Conservation (phyloP, 2,329 filamentous ascomycete species). For the Basipetospora chlamydospora region DNA sequence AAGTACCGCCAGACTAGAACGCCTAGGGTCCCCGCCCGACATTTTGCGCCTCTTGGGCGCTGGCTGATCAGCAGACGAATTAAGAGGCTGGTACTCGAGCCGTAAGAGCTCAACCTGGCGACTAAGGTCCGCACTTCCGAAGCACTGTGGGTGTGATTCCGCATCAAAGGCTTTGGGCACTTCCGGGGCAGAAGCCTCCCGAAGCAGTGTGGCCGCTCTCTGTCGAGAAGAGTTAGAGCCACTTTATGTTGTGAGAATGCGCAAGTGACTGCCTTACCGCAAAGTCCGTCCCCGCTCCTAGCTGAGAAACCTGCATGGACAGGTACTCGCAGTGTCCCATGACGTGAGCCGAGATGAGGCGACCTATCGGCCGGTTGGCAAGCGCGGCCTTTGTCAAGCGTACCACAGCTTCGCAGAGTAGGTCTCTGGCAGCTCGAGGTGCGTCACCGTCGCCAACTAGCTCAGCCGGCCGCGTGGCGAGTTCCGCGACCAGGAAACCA, state of each 20-base stretch:
- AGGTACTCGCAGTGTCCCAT: constrained; percentile 19
- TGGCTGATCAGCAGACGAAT: constrained; percentile 9
- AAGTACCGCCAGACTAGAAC: constrained; percentile 9
- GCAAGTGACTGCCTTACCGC: too few species aligned
- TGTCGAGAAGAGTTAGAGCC: too few species aligned
- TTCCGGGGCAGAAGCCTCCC: constrained; percentile 10
- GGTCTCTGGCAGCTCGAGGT: constrained; percentile 16
- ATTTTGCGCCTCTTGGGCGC: constrained; percentile 18
- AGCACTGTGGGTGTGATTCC: constrained; percentile 3
- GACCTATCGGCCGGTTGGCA: constrained; percentile 18
- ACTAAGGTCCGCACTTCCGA: constrained; percentile 14
- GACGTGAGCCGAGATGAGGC: constrained; percentile 27
- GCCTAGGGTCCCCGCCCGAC: constrained; percentile 3
- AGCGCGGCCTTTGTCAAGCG: constrained; percentile 22
- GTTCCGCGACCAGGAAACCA: constrained; percentile 23
- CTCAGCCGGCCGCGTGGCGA: constrained; percentile 18
- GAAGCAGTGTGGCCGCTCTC: constrained; percentile 17
- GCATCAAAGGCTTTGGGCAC: constrained; percentile 9
- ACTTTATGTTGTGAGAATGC: too few species aligned
- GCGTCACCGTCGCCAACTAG: constrained; percentile 15
- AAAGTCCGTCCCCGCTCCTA: constrained; percentile 19
- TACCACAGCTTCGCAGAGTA: constrained; percentile 23
- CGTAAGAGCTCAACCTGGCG: constrained; percentile 15
- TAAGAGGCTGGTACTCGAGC: constrained; percentile 13
- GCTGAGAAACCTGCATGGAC: constrained; percentile 19